Evolutionary conservation across 2,329 filamentous ascomycete species (phyloP).

Genomic region (Sporothrix pseudoabietina): DNA sequence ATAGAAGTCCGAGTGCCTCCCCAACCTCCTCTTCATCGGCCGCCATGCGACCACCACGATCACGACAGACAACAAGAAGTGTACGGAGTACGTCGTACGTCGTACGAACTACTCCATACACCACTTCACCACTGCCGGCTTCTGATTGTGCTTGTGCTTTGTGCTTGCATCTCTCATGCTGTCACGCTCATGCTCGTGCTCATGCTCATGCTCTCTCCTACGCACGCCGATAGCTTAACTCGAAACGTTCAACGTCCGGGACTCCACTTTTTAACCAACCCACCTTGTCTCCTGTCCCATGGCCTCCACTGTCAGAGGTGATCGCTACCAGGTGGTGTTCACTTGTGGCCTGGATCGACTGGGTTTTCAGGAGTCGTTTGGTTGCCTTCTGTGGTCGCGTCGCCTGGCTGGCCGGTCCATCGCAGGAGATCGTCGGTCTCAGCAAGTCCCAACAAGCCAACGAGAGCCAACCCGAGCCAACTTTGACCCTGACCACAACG

Average conservation of each 20-base stretch:
- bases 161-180: background rate
- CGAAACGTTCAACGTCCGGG: background rate
- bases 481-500: too few relatives aligned
- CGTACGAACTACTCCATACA: background rate
- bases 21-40: conserved; percentile 7
- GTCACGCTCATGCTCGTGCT: background rate
- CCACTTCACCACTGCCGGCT: background rate
- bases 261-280: conserved; percentile 13
- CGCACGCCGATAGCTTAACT: conserved; percentile 11
- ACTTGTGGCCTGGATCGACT: background rate
- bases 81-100: too few relatives aligned
- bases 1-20: background rate
- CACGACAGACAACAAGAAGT: background rate
- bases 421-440: background rate
- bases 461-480: too few relatives aligned
- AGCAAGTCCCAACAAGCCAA: too few relatives aligned
- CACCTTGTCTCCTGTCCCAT: background rate
- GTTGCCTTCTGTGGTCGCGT: background rate
- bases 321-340: conserved; percentile 2
- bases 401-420: background rate
- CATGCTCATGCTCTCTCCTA: background rate
- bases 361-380: background rate
- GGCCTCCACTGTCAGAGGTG: conserved; percentile 3
- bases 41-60: background rate
- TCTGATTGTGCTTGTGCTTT: background rate